Conservation (phyloP, 768 basidiomycete genomes). For the Botryobasidium botryosum region DNA sequence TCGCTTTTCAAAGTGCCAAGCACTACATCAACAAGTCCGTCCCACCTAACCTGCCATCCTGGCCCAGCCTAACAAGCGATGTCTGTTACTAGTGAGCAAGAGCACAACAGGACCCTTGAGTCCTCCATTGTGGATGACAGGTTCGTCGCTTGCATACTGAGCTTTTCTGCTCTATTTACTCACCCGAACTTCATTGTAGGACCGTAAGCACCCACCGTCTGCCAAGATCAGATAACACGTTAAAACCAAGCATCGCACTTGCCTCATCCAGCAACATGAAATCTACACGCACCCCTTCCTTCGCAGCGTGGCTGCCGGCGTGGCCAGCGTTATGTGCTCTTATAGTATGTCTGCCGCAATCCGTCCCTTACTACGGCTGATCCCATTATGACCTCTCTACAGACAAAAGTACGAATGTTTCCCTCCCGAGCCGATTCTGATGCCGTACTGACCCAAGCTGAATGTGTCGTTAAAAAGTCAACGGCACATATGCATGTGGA, state of each 20-base stretch:
- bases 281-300: conserved; percentile 16
- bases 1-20: conserved; percentile 32
- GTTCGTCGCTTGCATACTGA: conserved; percentile 37
- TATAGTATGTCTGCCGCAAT: conserved; percentile 35
- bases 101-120: conserved; percentile 21
- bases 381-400: not conserved
- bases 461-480: too few relatives aligned
- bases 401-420: conserved; percentile 10
- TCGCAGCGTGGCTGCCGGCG: conserved; percentile 44
- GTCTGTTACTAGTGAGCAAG: conserved; percentile 23
- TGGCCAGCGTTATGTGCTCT: conserved; percentile 58
- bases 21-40: conserved; percentile 48
- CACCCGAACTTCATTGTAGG: too few relatives aligned
- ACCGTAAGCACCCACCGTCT: too few relatives aligned
- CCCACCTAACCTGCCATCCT: conserved; percentile 13
- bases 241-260: not conserved
- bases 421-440: conserved; percentile 1
- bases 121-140: conserved; percentile 60
- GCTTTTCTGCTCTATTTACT: too few relatives aligned
- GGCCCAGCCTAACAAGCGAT: too few relatives aligned
- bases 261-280: conserved; percentile 13
- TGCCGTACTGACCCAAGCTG: not conserved
- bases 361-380: not conserved
- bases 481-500: conserved; percentile 53
- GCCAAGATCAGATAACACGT: too few relatives aligned